phyloP scores from a whole-genome alignment of 1,139 yeast genomes.

The Blastobotrys persicus region DNA sequence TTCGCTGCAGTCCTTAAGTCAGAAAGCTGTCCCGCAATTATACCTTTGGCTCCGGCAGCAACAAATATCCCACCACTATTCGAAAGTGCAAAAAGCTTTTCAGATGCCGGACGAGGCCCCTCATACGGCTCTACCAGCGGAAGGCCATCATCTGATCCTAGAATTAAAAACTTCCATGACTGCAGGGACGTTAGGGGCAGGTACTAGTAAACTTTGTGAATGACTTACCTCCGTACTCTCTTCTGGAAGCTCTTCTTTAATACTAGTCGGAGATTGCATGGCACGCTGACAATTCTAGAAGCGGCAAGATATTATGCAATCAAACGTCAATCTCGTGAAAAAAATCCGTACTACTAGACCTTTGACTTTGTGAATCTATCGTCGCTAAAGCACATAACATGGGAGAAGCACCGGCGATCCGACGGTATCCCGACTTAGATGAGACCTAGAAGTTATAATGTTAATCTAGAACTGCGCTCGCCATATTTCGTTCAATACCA shows the following conservation, averaged over 20 bases:
- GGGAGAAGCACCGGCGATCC: no score
- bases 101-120: constrained; percentile 19
- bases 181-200: constrained; percentile 5
- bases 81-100: constrained; percentile 23
- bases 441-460: no score
- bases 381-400: no score
- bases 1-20: constrained; percentile 19
- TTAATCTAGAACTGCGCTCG: no score
- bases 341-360: no score
- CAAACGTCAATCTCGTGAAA: no score
- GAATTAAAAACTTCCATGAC: constrained; percentile 29
- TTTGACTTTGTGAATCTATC: no score
- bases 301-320: not conserved
- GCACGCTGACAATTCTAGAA: not conserved
- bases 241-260: not conserved
- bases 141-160: constrained; percentile 26
- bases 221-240: constrained; percentile 12
- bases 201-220: not conserved
- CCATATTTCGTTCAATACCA: no score
- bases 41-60: constrained; percentile 25
- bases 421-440: no score
- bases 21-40: constrained; percentile 21
- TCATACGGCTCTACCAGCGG: constrained; percentile 21
- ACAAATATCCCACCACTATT: constrained; percentile 23
- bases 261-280: not conserved